Evolutionary conservation across 768 basidiomycete species (phyloP).

Genomic region (Amanita thiersii): DNA sequence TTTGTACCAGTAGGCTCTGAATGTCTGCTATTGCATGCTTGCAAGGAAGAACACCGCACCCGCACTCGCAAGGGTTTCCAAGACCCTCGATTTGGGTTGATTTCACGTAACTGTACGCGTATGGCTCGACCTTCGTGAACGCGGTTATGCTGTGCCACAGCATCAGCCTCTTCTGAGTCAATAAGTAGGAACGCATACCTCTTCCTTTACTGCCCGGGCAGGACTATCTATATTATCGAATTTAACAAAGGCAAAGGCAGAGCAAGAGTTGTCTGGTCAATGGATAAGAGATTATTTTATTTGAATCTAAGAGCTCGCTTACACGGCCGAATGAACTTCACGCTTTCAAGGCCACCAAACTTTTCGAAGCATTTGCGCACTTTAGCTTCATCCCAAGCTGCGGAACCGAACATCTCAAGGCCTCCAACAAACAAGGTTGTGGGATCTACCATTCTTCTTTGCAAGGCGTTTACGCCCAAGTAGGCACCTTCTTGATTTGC

Average conservation of each 20-base stretch:
- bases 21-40: neutral
- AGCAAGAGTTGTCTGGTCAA: slow-evolving; percentile 44
- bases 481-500: slow-evolving; percentile 15
- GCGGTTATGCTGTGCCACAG: slow-evolving; percentile 52
- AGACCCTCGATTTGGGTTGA: slow-evolving; percentile 44
- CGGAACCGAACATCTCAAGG: slow-evolving; percentile 53
- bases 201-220: slow-evolving; percentile 55
- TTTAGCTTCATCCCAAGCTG: slow-evolving; percentile 63
- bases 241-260: slow-evolving; percentile 76
- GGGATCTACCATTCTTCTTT: slow-evolving; percentile 47
- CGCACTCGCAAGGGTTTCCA: slow-evolving; percentile 41
- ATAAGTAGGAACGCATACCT: slow-evolving; percentile 31
- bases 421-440: slow-evolving; percentile 74
- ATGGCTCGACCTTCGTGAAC: slow-evolving; percentile 62
- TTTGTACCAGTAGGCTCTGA: neutral
- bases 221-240: slow-evolving; percentile 58
- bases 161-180: neutral
- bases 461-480: slow-evolving; percentile 13
- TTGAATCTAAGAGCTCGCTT: slow-evolving; percentile 15
- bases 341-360: slow-evolving; percentile 56
- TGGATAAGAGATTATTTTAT: neutral
- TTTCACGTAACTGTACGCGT: slow-evolving; percentile 69
- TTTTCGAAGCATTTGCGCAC: slow-evolving; percentile 50
- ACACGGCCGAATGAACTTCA: slow-evolving; percentile 65
- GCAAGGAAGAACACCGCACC: slow-evolving; percentile 22